Evolutionary conservation across 75 land plant species (phyloP).

Genomic region (Pinus albicaulis): DNA sequence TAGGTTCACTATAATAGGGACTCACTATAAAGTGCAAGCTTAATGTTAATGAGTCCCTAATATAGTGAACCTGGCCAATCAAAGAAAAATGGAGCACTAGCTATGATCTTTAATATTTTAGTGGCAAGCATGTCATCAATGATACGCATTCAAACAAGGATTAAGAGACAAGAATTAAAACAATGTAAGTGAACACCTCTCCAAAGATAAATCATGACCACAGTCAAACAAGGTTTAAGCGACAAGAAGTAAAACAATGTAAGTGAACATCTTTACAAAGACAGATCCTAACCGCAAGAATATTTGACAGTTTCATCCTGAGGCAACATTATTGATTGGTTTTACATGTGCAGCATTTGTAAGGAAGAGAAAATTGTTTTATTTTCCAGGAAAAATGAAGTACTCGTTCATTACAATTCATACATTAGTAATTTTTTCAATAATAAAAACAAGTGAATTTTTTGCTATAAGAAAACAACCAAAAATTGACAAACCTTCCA

Average conservation of each 20-base stretch:
- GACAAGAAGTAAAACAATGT: neutral
- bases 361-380: neutral
- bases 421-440: neutral
- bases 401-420: neutral
- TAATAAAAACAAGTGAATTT: neutral
- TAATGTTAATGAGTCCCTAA: neutral
- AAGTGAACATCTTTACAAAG: neutral
- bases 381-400: neutral
- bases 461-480: neutral
- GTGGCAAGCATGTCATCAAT: neutral
- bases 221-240: neutral
- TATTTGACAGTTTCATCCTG: no score
- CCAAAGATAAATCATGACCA: no score
- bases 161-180: neutral
- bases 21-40: neutral
- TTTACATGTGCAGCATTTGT: neutral
- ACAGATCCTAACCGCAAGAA: neutral
- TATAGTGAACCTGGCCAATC: neutral
- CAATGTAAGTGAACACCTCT: neutral
- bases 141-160: neutral
- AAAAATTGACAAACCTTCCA: conserved; percentile 48
- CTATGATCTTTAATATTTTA: neutral
- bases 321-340: neutral
- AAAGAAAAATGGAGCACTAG: neutral
- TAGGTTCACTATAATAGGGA: no score